Base-by-base conservation (phyloP, 169 alveolate species). In the Cryptosporidium bovis region DNA sequence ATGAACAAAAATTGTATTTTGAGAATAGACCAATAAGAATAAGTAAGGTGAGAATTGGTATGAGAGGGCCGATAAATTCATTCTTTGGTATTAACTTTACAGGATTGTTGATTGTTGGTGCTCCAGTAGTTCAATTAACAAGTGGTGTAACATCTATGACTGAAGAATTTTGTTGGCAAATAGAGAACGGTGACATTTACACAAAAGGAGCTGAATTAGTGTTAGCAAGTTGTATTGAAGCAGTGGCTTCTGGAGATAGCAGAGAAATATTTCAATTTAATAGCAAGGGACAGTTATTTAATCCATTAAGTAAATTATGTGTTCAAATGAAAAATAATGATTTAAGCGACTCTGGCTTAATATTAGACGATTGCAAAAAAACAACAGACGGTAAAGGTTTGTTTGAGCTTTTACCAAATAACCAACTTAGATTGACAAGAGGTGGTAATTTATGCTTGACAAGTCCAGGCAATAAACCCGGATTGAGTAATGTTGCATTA, bases 211-310 rank as follows among this genome's bases (percentile, higher is more conserved):
- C 87, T 31, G 87, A 77, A 66, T 53, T 77, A 15, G 87, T 77
- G 13, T 34, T 77, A 16, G 87, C 77, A 24, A 77, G 87, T 33
- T 77, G 87, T 46, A 77, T 77, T 60, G 87, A 77, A 31, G 87
- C 87, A 16, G 64, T 77, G 60, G 87, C 87, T 6, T 77, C 87
- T 77, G 87, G 87, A 60, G 87, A 77, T 77, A 77, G 87, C 53
- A 77, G 87, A 62, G 87, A 77, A 48, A 77, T 77, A n/a, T 77
- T 77, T 62, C 77, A 62, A 46, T 77, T 77, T 16, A 77, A 77
- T 62, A 77, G 71, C 46, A 77, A 77, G 29, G 87, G 87, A 18
- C 87, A 77, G 56, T 46, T 77, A 44, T 77, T 60, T 62, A 77
- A 77, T 56, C 87, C 87, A 56, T 36, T 77, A n/a, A 77, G 87